Percentiles rank a stretch among this genome's conserved stretches.
Evolutionary conservation across 805 yeast genomes (phyloP).

Genomic region (Yarrowia sp.): DNA sequence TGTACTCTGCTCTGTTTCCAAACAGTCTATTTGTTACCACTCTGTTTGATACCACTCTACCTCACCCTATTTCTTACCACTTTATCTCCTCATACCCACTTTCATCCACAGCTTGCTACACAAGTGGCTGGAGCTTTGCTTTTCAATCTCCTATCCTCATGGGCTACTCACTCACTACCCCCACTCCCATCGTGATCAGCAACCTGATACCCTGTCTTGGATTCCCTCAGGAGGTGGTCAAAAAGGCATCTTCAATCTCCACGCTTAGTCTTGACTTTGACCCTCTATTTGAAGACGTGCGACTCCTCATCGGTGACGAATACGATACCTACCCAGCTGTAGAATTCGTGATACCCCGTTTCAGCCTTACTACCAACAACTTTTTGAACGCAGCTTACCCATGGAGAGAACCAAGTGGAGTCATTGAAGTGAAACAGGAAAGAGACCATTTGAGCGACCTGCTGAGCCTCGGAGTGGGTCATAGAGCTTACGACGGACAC

Average conservation of each 20-base stretch:
- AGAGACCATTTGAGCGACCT: conserved; percentile 5
- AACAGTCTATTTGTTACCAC: background rate
- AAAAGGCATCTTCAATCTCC: background rate
- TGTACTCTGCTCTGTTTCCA: too few species aligned
- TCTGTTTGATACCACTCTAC: background rate
- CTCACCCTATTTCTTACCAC: background rate
- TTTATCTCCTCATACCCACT: background rate
- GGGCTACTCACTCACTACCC: conserved; percentile 16
- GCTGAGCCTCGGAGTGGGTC: background rate
- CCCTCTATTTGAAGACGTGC: conserved; percentile 7
- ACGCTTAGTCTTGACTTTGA: conserved; percentile 1
- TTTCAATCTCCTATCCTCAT: background rate
- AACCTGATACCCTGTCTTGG: conserved; percentile 21
- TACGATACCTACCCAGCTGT: background rate
- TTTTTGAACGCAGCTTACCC: conserved; percentile 4
- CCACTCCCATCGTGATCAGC: conserved; percentile 15
- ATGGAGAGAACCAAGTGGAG: conserved; percentile 6
- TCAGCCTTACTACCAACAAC: conserved; percentile 10
- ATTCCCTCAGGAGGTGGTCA: conserved; percentile 2
- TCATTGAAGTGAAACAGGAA: background rate
- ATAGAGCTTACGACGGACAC: conserved; percentile 7
- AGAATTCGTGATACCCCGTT: conserved; percentile 9
- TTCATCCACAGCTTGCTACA: background rate
- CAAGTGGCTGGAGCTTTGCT: too few species aligned
- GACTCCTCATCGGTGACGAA: conserved; percentile 15